These are phyloP conservation scores for Pseudocercospora fuligena DNA, from an alignment of 2,329 filamentous ascomycete genomes.

Conservation along the genomic window DNA sequence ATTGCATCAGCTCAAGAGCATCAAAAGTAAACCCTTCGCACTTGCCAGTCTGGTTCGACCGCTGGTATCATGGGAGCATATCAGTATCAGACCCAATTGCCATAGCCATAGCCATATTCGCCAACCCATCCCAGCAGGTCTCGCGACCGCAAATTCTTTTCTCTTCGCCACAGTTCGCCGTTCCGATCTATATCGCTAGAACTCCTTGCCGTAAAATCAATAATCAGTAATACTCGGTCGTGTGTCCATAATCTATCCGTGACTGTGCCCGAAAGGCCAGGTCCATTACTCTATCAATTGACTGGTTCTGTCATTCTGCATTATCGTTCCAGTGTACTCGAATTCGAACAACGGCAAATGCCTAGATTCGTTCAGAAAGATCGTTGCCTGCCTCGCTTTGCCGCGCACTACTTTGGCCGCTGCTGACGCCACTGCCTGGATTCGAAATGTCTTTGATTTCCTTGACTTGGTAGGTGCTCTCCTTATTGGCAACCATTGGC, in stretches of 20 bases:
- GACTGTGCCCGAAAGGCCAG: conserved; percentile 6
- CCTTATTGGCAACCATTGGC: conserved; percentile 71
- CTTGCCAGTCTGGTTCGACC: conserved; percentile 18
- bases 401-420: conserved; percentile 49
- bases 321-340: conserved; percentile 8
- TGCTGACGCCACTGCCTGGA: conserved; percentile 71
- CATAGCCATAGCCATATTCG: background rate
- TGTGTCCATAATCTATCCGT: conserved; percentile 7
- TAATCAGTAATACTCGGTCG: conserved; percentile 1
- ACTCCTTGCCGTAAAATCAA: conserved; percentile 32
- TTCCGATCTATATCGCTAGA: conserved; percentile 36
- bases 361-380: conserved; percentile 35
- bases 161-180: conserved; percentile 27
- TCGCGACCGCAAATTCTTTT: conserved; percentile 29
- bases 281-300: conserved; percentile 12
- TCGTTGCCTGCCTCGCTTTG: conserved; percentile 41
- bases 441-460: conserved; percentile 69
- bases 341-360: conserved; percentile 7
- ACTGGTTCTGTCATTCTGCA: conserved; percentile 17
- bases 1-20: conserved; percentile 1
- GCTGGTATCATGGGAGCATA: conserved; percentile 25
- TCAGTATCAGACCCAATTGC: conserved; percentile 4
- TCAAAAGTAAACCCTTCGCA: conserved; percentile 5
- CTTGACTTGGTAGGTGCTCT: conserved; percentile 60
- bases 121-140: conserved; percentile 28